Percentiles rank a stretch among this genome's conserved stretches.
phyloP scores from a whole-genome alignment of 495 filamentous ascomycete species.

The Chaetomium fimeti region DNA sequence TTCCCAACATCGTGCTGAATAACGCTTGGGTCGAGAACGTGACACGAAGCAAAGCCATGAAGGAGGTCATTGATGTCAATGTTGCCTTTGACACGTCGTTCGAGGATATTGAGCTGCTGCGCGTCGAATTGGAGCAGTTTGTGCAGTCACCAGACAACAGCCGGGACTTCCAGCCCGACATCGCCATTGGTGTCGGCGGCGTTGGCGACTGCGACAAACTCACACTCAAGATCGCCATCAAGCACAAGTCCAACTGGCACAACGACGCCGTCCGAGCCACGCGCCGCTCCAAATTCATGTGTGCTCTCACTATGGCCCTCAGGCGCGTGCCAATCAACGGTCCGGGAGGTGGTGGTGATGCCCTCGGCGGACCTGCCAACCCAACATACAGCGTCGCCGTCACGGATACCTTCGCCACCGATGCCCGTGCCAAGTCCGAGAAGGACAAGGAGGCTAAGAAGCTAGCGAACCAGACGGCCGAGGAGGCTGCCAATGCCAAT shows the following conservation, averaged over 20 bases:
- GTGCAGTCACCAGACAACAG: constrained; percentile 82
- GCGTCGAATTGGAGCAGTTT: constrained; percentile 77
- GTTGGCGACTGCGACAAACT: constrained; percentile 88
- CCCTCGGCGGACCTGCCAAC: constrained; percentile 65
- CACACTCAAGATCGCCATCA: constrained; percentile 75
- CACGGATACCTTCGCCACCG: constrained; percentile 59
- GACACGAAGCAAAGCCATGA: constrained; percentile 85
- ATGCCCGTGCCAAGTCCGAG: constrained; percentile 58
- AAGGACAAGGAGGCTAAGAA: constrained; percentile 62
- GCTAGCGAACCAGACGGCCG: constrained; percentile 46
- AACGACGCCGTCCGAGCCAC: constrained; percentile 81
- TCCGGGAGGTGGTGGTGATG: constrained; percentile 69
- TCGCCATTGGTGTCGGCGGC: constrained; percentile 72
- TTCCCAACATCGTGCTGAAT: constrained; percentile 89
- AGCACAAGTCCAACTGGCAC: constrained; percentile 95
- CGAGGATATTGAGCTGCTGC: constrained; percentile 80
- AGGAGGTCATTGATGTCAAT: constrained; percentile 74
- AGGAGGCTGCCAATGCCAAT: constrained; percentile 13
- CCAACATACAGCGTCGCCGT: constrained; percentile 74
- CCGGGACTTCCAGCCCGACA: constrained; percentile 85
- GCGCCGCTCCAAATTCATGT: constrained; percentile 94
- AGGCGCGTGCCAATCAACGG: constrained; percentile 82
- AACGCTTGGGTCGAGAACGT: constrained; percentile 91
- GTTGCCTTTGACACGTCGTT: constrained; percentile 82
- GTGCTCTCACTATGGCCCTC: constrained; percentile 81